A percentile compares a stretch with the other conserved stretches of the same genome.
phyloP scores from a whole-genome alignment of 768 basidiomycete species.

The Tremella fuciformis region DNA sequence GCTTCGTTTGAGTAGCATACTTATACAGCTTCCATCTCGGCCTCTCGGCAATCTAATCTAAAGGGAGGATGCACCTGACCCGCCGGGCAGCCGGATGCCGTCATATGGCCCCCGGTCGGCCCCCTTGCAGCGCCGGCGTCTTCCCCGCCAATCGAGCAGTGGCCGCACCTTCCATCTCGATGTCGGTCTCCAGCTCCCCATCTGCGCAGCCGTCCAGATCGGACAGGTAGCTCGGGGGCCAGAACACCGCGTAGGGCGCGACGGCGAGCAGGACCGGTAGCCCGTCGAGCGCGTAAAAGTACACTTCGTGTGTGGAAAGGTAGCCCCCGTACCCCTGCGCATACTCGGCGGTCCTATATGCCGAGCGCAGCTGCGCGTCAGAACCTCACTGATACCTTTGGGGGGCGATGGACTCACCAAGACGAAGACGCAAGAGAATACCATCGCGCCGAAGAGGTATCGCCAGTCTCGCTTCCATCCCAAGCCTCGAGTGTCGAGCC shows the following conservation, averaged over 20 bases:
- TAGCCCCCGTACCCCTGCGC: constrained; percentile 62
- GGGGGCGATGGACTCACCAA: constrained; percentile 55
- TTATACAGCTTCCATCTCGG: no score
- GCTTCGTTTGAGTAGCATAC: no score
- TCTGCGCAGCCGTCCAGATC: no score
- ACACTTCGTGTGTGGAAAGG: constrained; percentile 61
- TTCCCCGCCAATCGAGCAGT: no score
- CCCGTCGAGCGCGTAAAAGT: constrained; percentile 68
- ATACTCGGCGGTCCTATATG: constrained; percentile 62
- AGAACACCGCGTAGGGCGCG: constrained; percentile 60
- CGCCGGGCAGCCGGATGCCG: no score
- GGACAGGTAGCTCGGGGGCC: constrained; percentile 58
- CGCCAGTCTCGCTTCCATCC: constrained; percentile 57
- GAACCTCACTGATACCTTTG: neutral
- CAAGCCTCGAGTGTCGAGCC: neutral
- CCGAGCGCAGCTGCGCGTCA: constrained; percentile 58
- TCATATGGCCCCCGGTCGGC: no score
- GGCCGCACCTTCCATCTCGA: no score
- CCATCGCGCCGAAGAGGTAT: constrained; percentile 57
- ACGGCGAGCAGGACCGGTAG: constrained; percentile 66
- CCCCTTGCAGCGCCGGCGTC: no score
- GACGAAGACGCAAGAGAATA: constrained; percentile 63
- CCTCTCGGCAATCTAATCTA: no score
- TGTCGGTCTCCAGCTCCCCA: no score
- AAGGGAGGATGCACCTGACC: no score